Evolutionary conservation across 2,329 filamentous ascomycete species (phyloP), one percentile per base, ranked within the genome.

Genomic region (Lomentospora prolificans): DNA sequence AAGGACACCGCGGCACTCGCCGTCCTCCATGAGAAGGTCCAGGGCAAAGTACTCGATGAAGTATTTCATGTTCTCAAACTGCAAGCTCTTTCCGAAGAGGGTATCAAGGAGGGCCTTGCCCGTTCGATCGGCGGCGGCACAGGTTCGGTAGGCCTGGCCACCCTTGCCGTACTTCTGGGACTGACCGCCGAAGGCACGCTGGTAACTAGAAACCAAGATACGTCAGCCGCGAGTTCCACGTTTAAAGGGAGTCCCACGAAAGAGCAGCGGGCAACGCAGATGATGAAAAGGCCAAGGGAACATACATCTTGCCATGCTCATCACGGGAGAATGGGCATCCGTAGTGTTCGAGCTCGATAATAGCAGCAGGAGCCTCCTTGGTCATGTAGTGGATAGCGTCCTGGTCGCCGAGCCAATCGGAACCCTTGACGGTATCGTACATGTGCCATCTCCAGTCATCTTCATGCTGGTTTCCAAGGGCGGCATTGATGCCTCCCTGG

Each of bases 391-490:
- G 91, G 69, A 96, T 96, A 62, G 91, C 91, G 70, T 96, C 91
- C 75, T 96, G 91, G 73, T 96, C 91, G 72, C 91, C 91, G 53
- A 96, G 83, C 91, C 91, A 96, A 78, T 96, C 91, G 62, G 89
- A 95, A 62, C 91, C 91, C 80, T 96, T 96, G 70, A 96, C 91
- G 46, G 91, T 96, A 72, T 96, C 91, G 79, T 96, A 96, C 91
- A 96, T 96, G 76, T 96, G 91, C 91, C 91, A 96, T 79, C 90
- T 85, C 91, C 91, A 96, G 76, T 96, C 90, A 67, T 96, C 91
- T 78, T 92, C 84, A 80, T 96, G 90, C 91, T 96, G 96, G 77
- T 95, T 96, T 68, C 89, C 89, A 57, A 94, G 79, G 53, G 89
- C 89, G 57, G 89, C 89, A 71, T 94, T 94, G 78, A 94, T 92